Evolutionary conservation across 441 rosid genomes (phyloP).

Genomic region (Corymbia calophylla): DNA sequence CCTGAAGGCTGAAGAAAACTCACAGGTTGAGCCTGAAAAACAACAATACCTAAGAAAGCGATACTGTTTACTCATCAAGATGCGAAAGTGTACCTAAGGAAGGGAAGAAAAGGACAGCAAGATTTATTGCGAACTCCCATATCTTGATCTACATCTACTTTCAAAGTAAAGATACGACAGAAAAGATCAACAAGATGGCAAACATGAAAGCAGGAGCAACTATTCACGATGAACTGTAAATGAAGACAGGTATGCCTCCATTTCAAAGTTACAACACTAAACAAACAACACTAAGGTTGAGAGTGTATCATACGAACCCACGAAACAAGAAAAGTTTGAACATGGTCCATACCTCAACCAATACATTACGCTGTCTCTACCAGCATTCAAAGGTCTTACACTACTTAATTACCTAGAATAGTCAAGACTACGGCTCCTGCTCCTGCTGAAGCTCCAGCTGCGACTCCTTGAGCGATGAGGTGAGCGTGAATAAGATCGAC

Average conservation of each 20-base stretch:
- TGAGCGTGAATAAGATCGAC: slow-evolving; percentile 50
- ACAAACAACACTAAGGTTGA: not conserved
- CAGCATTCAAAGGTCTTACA: not conserved
- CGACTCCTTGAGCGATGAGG: slow-evolving; percentile 38
- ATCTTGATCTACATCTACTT: not conserved
- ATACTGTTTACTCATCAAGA: not conserved
- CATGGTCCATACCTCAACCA: not conserved
- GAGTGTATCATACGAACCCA: not conserved
- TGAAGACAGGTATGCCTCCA: not conserved
- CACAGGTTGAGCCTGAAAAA: not conserved
- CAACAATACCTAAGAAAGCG: not conserved
- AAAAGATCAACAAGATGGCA: not conserved
- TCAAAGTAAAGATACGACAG: not conserved
- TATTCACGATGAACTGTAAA: not conserved
- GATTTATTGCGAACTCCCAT: not conserved
- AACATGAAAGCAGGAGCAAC: not conserved
- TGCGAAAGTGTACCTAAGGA: not conserved
- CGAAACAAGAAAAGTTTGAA: not conserved
- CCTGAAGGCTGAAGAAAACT: not conserved
- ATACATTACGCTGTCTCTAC: not conserved
- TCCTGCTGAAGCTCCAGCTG: slow-evolving; percentile 29
- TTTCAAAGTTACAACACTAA: not conserved
- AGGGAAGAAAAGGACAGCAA: not conserved
- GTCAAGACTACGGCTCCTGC: slow-evolving; percentile 35
- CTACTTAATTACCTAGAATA: slow-evolving; percentile 26